Evolutionary conservation across 2,329 filamentous ascomycete genomes (phyloP).

Genomic region (Calonectria montana): DNA sequence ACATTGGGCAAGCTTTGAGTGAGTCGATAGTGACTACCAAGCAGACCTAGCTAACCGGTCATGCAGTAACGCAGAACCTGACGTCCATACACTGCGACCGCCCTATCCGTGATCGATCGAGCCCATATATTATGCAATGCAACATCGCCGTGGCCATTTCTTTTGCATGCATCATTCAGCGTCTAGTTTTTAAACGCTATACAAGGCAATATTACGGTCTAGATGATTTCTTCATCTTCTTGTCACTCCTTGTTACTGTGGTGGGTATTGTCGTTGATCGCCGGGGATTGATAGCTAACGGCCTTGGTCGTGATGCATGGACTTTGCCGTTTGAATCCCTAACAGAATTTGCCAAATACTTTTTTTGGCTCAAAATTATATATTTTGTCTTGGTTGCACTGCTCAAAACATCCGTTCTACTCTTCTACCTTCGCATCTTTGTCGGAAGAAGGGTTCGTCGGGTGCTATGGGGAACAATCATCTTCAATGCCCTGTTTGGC

Average conservation of each 20-base stretch:
- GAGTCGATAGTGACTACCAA: background rate
- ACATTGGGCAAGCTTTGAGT: background rate
- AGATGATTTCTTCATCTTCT: conserved; percentile 45
- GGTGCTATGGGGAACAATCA: conserved; percentile 48
- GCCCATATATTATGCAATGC: background rate
- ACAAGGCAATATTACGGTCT: background rate
- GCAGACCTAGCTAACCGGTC: background rate
- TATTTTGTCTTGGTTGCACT: conserved; percentile 53
- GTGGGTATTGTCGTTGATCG: conserved; percentile 39
- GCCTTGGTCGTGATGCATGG: conserved; percentile 50
- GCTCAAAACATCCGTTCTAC: conserved; percentile 54
- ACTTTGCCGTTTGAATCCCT: conserved; percentile 38
- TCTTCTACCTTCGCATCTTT: conserved; percentile 58
- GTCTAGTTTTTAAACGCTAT: background rate
- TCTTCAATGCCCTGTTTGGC: conserved; percentile 47
- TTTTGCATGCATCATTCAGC: background rate
- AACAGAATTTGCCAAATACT: conserved; percentile 41
- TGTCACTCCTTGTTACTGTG: conserved; percentile 34
- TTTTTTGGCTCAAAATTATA: conserved; percentile 50
- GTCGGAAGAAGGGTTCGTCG: conserved; percentile 43
- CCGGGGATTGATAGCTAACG: conserved; percentile 37
- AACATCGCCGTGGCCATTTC: background rate
- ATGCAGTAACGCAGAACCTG: background rate
- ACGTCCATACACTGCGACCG: background rate
- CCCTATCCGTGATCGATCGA: background rate